Evolutionary conservation across 2,329 filamentous ascomycete genomes (phyloP).

Genomic region (Byssothecium circinans): DNA sequence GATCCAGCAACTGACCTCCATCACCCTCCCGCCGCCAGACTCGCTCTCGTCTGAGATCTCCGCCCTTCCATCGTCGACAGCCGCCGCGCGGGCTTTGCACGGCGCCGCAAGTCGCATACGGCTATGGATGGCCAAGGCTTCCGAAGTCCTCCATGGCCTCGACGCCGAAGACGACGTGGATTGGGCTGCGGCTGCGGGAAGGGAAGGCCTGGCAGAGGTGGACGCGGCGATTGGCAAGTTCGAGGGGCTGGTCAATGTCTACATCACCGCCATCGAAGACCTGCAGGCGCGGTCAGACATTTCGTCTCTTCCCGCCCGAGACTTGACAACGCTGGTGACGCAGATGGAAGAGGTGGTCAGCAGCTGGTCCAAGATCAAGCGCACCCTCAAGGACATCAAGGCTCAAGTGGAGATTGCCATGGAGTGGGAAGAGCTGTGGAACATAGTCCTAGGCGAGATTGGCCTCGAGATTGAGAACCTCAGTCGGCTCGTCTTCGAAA

Average conservation of each 20-base stretch:
- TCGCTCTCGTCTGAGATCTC: conserved; percentile 81
- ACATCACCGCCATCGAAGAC: conserved; percentile 90
- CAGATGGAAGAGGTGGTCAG: conserved; percentile 87
- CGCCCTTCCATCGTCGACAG: conserved; percentile 79
- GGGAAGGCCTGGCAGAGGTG: conserved; percentile 72
- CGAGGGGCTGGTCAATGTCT: conserved; percentile 86
- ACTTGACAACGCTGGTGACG: conserved; percentile 72
- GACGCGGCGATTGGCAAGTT: conserved; percentile 77
- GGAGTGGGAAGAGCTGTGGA: conserved; percentile 99
- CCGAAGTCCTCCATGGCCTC: conserved; percentile 82
- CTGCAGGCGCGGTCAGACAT: conserved; percentile 81
- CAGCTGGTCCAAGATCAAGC: conserved; percentile 83
- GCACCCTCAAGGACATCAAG: conserved; percentile 76
- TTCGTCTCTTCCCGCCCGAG: conserved; percentile 66
- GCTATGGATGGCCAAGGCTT: conserved; percentile 90
- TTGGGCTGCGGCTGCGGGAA: conserved; percentile 87
- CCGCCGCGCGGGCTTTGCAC: conserved; percentile 80
- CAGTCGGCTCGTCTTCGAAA: conserved; percentile 84
- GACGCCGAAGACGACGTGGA: conserved; percentile 97
- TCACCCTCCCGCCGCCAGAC: conserved; percentile 83
- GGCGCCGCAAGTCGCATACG: conserved; percentile 90
- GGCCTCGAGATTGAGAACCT: conserved; percentile 83
- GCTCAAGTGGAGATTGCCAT: conserved; percentile 93
- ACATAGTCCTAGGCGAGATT: conserved; percentile 88
- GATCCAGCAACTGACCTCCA: conserved; percentile 85